phyloP scores from a whole-genome alignment of 371 early-diverging fungal species.

The Zychaea mexicana region DNA sequence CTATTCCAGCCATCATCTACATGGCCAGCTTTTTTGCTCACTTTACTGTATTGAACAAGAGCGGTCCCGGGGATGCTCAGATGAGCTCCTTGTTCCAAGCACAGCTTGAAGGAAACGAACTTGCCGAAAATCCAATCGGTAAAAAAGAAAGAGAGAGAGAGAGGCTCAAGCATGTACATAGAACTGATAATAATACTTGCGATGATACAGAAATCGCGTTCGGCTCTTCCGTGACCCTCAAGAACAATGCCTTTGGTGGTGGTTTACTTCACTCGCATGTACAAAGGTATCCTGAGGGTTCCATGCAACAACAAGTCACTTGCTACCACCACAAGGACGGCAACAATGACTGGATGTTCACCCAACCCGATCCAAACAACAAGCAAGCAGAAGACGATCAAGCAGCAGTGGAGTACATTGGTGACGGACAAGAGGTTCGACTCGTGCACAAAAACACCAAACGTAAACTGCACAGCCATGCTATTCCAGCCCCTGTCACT shows the following conservation, averaged over 20 bases:
- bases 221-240: constrained; percentile 92
- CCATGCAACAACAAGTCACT: constrained; percentile 50
- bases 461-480: constrained; percentile 85
- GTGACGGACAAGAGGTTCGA: constrained; percentile 82
- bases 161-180: background rate
- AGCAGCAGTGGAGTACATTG: constrained; percentile 47
- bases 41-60: constrained; percentile 85
- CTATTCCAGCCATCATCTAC: constrained; percentile 89
- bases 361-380: background rate
- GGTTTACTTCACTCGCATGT: constrained; percentile 98
- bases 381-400: constrained; percentile 3
- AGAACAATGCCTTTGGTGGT: constrained; percentile 84
- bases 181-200: background rate
- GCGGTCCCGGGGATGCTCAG: constrained; percentile 93
- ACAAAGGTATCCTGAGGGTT: constrained; percentile 83
- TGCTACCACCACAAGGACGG: constrained; percentile 92
- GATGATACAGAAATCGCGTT: constrained; percentile 76
- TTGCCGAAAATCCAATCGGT: constrained; percentile 82
- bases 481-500: constrained; percentile 82
- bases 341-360: constrained; percentile 95
- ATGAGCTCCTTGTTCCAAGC: constrained; percentile 99
- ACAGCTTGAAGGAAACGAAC: constrained; percentile 79
- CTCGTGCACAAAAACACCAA: constrained; percentile 75
- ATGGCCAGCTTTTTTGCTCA: constrained; percentile 87
- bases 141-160: too few relatives aligned